phyloP scores from a whole-genome alignment of 441 rosid genomes.

The Eruca vesicaria region DNA sequence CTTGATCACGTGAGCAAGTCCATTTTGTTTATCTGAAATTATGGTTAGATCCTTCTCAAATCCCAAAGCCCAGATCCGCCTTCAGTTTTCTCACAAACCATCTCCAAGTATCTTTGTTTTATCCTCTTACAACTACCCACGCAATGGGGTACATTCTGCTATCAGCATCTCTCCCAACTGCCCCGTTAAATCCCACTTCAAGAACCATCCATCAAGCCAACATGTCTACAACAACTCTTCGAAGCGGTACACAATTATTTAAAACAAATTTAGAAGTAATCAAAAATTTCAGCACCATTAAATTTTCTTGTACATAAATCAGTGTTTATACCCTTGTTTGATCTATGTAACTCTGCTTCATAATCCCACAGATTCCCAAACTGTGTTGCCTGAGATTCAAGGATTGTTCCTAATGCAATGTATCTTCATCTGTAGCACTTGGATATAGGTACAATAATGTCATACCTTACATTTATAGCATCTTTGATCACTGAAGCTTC shows the following conservation, averaged over 20 bases:
- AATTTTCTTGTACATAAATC: background rate
- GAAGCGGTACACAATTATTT: background rate
- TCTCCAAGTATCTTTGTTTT: background rate
- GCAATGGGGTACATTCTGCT: background rate
- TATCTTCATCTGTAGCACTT: too few species aligned
- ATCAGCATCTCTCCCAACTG: background rate
- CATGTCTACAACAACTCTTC: background rate
- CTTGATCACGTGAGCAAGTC: background rate
- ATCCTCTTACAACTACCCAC: background rate
- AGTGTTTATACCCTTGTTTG: background rate
- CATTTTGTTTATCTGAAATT: background rate
- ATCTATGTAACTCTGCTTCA: background rate
- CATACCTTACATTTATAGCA: too few species aligned
- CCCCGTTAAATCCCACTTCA: background rate
- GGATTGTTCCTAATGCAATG: background rate
- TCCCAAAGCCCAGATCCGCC: background rate
- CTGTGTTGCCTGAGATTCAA: background rate
- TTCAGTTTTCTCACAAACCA: background rate
- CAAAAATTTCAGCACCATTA: background rate
- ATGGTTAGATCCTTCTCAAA: background rate
- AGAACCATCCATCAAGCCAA: background rate
- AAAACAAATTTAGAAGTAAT: background rate
- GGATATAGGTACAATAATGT: too few species aligned
- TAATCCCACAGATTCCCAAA: background rate
- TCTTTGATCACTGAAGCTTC: background rate